Conservation (phyloP, 2,329 filamentous ascomycete species). For the Colletotrichum sp. region DNA sequence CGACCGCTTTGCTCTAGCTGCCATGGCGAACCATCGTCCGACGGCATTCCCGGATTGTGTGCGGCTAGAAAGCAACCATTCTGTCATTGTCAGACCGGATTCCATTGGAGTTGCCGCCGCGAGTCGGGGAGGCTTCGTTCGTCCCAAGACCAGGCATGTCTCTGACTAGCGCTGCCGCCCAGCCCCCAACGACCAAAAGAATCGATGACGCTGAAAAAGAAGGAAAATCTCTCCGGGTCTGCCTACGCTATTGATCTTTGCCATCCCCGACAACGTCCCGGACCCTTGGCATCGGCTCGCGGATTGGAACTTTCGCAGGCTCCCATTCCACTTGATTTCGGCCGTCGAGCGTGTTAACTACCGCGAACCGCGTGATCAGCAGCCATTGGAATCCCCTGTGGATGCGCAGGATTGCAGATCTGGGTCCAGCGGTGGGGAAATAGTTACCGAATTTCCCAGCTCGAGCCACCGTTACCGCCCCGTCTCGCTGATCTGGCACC, state of each 20-base stretch:
- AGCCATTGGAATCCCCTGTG: not conserved
- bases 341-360: not conserved
- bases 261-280: not conserved
- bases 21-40: not conserved
- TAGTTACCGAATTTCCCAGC: not conserved
- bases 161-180: constrained; percentile 3
- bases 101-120: not conserved
- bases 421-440: not conserved
- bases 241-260: not conserved
- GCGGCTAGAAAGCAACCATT: not conserved
- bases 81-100: not conserved
- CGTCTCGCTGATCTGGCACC: not conserved
- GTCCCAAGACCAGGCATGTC: not conserved
- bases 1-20: not conserved
- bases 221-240: not conserved
- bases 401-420: constrained; percentile 3
- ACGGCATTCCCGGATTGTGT: not conserved
- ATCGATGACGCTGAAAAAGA: not conserved
- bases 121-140: not conserved
- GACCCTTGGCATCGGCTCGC: not conserved
- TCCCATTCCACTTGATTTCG: not conserved
- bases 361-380: not conserved
- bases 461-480: not conserved
- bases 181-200: not conserved
- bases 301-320: not conserved